A percentile compares a stretch with the other conserved stretches of the same genome.
phyloP scores from a whole-genome alignment of 163 green algal species.

The Coccomyxa subellipsoidea region DNA sequence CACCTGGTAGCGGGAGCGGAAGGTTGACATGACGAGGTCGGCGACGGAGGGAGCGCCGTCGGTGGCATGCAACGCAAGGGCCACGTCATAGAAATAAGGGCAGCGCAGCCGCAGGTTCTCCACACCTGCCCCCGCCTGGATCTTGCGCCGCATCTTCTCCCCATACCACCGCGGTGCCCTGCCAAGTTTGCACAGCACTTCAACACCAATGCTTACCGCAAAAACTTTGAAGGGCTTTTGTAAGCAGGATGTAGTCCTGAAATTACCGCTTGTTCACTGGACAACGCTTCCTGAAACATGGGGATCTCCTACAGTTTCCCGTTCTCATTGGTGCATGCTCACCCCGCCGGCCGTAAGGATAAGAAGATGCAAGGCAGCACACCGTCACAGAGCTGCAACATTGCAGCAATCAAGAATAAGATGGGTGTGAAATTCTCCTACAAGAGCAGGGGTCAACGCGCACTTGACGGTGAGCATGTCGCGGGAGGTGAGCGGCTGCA shows the following conservation, averaged over 20 bases:
- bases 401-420: no score
- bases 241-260: not conserved
- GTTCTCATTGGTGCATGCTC: no score
- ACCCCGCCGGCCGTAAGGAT: no score
- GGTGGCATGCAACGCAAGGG: constrained; percentile 22
- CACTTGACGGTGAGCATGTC: constrained; percentile 31
- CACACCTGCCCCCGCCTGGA: constrained; percentile 41
- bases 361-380: no score
- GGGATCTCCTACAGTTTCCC: no score
- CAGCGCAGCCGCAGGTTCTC: constrained; percentile 50
- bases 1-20: constrained; percentile 51
- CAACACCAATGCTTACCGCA: not conserved
- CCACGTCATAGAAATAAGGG: constrained; percentile 55
- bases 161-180: constrained; percentile 44
- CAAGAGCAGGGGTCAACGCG: no score
- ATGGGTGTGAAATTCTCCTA: no score
- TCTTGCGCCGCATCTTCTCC: constrained; percentile 50
- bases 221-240: no score
- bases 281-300: not conserved
- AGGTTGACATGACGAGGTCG: constrained; percentile 38
- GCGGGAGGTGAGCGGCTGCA: constrained; percentile 31
- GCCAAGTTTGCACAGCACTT: constrained; percentile 5
- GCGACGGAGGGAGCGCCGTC: constrained; percentile 32
- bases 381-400: no score
- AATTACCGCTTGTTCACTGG: not conserved